Base-by-base conservation (phyloP, 1,284 basidiomycete species). In the Pseudozyma flocculosa region DNA sequence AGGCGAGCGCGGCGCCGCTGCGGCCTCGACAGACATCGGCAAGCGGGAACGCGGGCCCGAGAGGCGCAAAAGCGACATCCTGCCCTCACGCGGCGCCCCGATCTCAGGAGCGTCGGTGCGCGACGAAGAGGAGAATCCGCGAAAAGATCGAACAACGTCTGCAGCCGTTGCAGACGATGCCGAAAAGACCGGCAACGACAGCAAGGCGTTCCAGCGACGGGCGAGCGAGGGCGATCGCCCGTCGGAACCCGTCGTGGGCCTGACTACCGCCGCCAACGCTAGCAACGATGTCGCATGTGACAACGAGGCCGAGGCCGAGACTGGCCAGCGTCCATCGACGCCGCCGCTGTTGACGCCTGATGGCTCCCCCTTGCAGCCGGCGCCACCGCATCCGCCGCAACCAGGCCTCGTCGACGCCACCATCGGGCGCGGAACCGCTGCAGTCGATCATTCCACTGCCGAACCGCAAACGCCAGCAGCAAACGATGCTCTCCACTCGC, bases 271-370 rank as follows among this genome's bases (percentile, higher is more conserved):
- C 17, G 37, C 4, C 37, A 17, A 38, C 15, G 32, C 32, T 11
- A 10, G 32, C 10, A 34, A 34, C 32, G 32, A 34, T 17, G 32
- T 17, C 32, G 17, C 32, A 17, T 11, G 11, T 10, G 7, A 17
- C 19, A 17, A n/a, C 30, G 22, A 29, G 9, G 7, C 5, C 17
- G 36, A 37, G 7, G 36, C 7, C 14, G 18, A 37, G 5, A 4
- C 7, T 7, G 17, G 7, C 8, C 14, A 37, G 8, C 36, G 36
- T 17, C 15, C 17, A 4, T 37, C 36, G 36, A 37, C 45, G 9
- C 45, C 45, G 22, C 38, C 44, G n/a, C 42, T 40, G 40, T 4
- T 38, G 24, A 47, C 45, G 18, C 26, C 40, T 5, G 37, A 47
- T 7, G 30, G 23, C 13, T 29, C 32, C 8, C 37, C 24, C 21